A percentile compares a stretch with the other conserved stretches of the same genome.
phyloP scores from a whole-genome alignment of 306 rosid species.

The Ochetophila trinervis region DNA sequence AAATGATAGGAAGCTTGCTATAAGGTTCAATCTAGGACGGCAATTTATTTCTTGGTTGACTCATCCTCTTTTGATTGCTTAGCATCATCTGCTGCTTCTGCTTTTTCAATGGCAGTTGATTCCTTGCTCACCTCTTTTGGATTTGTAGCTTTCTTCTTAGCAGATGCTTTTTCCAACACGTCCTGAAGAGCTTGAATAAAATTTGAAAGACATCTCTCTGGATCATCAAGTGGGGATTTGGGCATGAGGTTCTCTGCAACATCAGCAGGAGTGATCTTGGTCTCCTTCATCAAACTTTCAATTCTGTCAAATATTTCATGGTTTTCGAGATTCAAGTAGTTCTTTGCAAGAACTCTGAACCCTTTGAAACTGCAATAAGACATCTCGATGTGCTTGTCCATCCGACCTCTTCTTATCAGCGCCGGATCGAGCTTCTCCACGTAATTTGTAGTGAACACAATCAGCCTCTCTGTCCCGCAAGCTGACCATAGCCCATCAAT shows the following conservation, averaged over 20 bases:
- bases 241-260: constrained; percentile 86
- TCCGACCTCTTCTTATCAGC: constrained; percentile 66
- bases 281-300: constrained; percentile 38
- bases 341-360: constrained; percentile 57
- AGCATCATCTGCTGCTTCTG: no score
- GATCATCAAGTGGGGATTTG: constrained; percentile 50
- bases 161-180: constrained; percentile 18
- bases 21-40: no score
- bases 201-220: constrained; percentile 46
- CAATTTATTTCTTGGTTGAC: no score
- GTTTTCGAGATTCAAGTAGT: constrained; percentile 44
- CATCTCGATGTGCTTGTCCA: constrained; percentile 70
- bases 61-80: no score
- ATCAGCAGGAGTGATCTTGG: constrained; percentile 72
- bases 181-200: constrained; percentile 52
- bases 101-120: background rate
- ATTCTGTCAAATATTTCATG: constrained; percentile 47
- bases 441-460: constrained; percentile 65
- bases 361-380: constrained; percentile 61
- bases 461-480: constrained; percentile 64
- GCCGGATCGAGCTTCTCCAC: constrained; percentile 79
- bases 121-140: constrained; percentile 17
- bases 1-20: no score
- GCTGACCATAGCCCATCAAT: constrained; percentile 79
- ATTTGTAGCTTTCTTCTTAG: constrained; percentile 26